Percentiles rank a stretch among this genome's conserved stretches.
Evolutionary conservation across 2,329 filamentous ascomycete species (phyloP).

Genomic region (Pseudocercospora ulei): DNA sequence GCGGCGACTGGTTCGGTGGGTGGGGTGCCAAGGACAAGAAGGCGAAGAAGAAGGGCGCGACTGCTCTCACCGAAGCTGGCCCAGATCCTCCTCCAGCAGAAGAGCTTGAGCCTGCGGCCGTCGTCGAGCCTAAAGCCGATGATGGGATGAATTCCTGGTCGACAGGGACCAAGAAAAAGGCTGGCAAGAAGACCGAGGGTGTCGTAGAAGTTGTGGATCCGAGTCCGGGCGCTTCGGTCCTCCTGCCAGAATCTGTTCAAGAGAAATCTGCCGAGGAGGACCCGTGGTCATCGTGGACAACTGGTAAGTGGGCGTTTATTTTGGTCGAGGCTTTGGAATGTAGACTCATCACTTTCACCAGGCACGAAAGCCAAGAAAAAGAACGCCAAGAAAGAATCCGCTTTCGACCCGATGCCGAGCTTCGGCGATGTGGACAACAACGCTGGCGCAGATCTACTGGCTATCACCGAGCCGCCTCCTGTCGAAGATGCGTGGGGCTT

Average conservation of each 20-base stretch:
- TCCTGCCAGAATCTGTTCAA: constrained; percentile 37
- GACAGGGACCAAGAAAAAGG: constrained; percentile 48
- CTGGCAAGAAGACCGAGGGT: constrained; percentile 40
- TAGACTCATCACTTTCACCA: constrained; percentile 25
- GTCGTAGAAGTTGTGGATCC: constrained; percentile 35
- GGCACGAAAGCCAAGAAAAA: constrained; percentile 51
- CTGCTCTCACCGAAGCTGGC: constrained; percentile 15
- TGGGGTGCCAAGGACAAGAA: constrained; percentile 45
- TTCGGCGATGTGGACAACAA: constrained; percentile 31
- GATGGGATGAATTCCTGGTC: constrained; percentile 48
- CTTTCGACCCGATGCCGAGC: constrained; percentile 16
- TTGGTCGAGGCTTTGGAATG: constrained; percentile 5
- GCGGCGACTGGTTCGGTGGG: constrained; percentile 48
- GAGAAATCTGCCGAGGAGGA: constrained; percentile 35
- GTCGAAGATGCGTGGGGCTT: constrained; percentile 29
- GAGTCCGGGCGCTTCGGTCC: constrained; percentile 33
- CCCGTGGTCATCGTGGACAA: constrained; percentile 24
- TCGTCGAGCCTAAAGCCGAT: constrained; percentile 44
- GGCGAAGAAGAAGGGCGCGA: constrained; percentile 34
- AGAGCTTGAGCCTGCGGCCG: constrained; percentile 36
- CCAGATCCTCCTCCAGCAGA: constrained; percentile 20
- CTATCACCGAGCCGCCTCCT: constrained; percentile 18
- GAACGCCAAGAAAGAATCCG: constrained; percentile 39
- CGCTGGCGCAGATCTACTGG: constrained; percentile 21
- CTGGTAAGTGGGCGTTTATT: constrained; percentile 13